These are phyloP conservation scores for Fusarium sp. DNA, from an alignment of 2,329 filamentous ascomycete genomes.

Conservation along the genomic window DNA sequence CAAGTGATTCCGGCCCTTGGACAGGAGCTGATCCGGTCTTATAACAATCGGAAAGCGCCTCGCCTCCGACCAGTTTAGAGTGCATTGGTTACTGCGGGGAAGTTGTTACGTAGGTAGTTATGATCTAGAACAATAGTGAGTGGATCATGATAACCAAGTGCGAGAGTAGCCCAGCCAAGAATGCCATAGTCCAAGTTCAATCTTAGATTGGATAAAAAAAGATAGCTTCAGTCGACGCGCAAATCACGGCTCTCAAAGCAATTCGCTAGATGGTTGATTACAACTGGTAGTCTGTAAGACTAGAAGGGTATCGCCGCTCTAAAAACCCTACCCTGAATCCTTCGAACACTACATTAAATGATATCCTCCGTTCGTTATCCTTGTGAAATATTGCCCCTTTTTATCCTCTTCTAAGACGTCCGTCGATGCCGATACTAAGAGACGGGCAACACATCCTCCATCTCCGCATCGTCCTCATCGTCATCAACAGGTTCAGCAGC, in stretches of 20 bases:
- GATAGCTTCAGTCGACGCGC: background rate
- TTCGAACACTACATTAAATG: conserved; percentile 17
- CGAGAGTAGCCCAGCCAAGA: conserved; percentile 7
- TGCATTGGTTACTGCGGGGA: conserved; percentile 28
- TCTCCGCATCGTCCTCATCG: conserved; percentile 73
- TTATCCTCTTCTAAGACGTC: background rate
- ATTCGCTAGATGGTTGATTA: conserved; percentile 28
- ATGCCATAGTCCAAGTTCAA: background rate
- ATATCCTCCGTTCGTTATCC: background rate
- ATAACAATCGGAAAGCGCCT: background rate
- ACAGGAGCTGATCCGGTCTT: conserved; percentile 13
- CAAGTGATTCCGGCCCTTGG: background rate
- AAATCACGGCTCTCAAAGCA: background rate
- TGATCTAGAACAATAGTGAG: conserved; percentile 14
- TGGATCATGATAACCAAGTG: conserved; percentile 27
- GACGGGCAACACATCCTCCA: conserved; percentile 75
- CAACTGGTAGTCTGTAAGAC: conserved; percentile 23
- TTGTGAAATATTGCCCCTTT: background rate
- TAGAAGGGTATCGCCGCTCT: conserved; percentile 44
- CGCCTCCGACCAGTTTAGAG: conserved; percentile 12
- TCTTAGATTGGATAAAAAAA: background rate
- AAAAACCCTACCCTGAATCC: conserved; percentile 33
- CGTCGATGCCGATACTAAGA: conserved; percentile 16
- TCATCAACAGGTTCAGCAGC: conserved; percentile 67
- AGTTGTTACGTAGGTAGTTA: conserved; percentile 36